Evolutionary conservation across 305 asterid species (phyloP), one percentile per base, ranked within the genome.

Genomic region (Euphrasia arctica): DNA sequence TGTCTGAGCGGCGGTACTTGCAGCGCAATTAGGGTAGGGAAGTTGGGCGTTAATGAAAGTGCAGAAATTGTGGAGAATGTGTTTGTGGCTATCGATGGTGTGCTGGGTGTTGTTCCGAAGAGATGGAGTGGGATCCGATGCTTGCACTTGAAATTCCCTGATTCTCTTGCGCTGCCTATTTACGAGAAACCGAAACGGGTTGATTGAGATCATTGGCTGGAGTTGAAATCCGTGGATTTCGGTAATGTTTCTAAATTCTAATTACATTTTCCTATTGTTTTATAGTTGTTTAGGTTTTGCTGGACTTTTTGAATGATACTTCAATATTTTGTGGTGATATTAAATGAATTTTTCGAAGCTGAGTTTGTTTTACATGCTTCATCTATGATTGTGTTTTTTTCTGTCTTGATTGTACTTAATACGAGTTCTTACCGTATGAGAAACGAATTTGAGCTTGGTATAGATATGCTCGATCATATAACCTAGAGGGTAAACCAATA

Each of bases 151-250:
- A 92, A 82, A 81, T 84, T 89, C 52, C 76, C 81, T 3, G 86
- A 90, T 67, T 92, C 97, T 7, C 43, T 90, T 71, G 95, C 98
- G 5, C 50, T 92, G 81, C 96, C 98, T 31, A 61, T 92, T 74
- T 87, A 78, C 13, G 85, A 80, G 59, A 61, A 59, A 63, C 67
- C 57, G 22, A 22, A 39, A 9, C 45, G 3, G 11, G 9, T 39
- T 39, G 11, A 1, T 9, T 39, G 45, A 39, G 45, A 8, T 48
- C 18, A 48, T 48, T 0, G 8, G 52, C 1, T 12, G 7, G 51
- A 12, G 51, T 0, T 48, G 52, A n/a, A 10, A 45, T 45, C 0
- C 7, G 6, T 5, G 3, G 18, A 47, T 11, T 48, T 48, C 13
- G 52, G 52, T 48, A 48, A 39, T 8, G 12, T 39, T 39, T 39